Conservation (phyloP, 2,329 filamentous ascomycete species). For the Monilinia fructicola region DNA sequence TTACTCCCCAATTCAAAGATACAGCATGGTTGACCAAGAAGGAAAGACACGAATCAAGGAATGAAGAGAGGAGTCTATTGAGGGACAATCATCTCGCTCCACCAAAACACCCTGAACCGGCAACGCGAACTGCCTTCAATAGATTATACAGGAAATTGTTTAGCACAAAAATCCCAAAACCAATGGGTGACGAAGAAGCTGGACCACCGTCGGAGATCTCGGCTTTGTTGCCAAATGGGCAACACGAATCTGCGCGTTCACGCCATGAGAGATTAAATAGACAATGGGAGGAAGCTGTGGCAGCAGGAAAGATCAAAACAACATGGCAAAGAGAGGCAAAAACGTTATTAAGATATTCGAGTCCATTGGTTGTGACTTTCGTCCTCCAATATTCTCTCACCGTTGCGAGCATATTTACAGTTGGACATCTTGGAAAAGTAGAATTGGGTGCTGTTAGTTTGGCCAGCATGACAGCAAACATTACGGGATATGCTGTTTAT, state of each 20-base stretch:
- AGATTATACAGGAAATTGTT: conserved; percentile 48
- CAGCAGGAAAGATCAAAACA: conserved; percentile 76
- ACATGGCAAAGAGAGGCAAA: conserved; percentile 90
- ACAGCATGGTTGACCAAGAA: conserved; percentile 50
- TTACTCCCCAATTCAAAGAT: conserved; percentile 57
- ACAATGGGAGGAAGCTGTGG: conserved; percentile 84
- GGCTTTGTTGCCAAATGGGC: conserved; percentile 44
- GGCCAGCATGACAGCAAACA: conserved; percentile 76
- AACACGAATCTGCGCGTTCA: conserved; percentile 47
- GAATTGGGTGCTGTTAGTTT: conserved; percentile 67
- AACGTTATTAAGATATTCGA: conserved; percentile 70
- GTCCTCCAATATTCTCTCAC: conserved; percentile 80
- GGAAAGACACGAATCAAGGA: conserved; percentile 56
- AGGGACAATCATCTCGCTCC: conserved; percentile 66
- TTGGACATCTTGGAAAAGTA: conserved; percentile 71
- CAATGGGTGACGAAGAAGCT: conserved; percentile 45
- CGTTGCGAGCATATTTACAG: conserved; percentile 76
- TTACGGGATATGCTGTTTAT: conserved; percentile 74
- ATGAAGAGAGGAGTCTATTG: conserved; percentile 60
- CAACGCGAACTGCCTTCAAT: conserved; percentile 42
- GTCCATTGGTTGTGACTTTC: conserved; percentile 71
- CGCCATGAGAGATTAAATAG: conserved; percentile 61
- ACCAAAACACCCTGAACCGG: conserved; percentile 52
- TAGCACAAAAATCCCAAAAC: conserved; percentile 54
- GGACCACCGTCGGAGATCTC: conserved; percentile 44